Percentiles rank a stretch among this genome's conserved stretches.
These are phyloP conservation scores for Tulasnella sp. DNA, from an alignment of 768 basidiomycete genomes.

Conservation along the genomic window DNA sequence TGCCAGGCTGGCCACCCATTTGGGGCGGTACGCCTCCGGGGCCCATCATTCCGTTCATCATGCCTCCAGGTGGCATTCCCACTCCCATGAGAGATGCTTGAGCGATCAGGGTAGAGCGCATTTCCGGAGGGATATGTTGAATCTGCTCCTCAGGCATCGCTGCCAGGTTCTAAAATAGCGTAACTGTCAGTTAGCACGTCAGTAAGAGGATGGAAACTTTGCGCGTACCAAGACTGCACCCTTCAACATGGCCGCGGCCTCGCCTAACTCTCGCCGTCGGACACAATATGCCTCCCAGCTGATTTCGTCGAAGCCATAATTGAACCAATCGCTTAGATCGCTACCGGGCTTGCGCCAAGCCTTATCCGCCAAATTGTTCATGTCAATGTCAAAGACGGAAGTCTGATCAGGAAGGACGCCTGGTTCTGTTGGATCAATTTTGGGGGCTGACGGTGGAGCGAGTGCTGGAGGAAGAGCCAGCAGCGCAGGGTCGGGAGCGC, in stretches of 20 bases:
- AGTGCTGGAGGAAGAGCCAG: constrained; percentile 58
- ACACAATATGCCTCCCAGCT: constrained; percentile 93
- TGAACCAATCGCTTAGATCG: constrained; percentile 97
- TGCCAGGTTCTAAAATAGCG: constrained; percentile 59
- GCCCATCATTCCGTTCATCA: constrained; percentile 48
- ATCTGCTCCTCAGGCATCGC: constrained; percentile 81
- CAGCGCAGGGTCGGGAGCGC: constrained; percentile 38
- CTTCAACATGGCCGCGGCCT: constrained; percentile 74
- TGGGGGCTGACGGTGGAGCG: constrained; percentile 77
- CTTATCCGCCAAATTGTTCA: constrained; percentile 70
- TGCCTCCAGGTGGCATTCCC: constrained; percentile 50
- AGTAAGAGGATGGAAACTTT: not conserved
- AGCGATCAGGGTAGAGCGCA: constrained; percentile 86
- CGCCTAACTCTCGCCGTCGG: constrained; percentile 74
- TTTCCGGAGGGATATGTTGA: constrained; percentile 61
- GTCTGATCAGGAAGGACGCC: constrained; percentile 70
- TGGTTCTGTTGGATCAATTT: constrained; percentile 62
- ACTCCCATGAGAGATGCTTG: constrained; percentile 37
- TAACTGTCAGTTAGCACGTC: not conserved
- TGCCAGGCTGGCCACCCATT: constrained; percentile 35
- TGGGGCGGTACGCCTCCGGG: constrained; percentile 33
- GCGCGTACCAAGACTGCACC: constrained; percentile 71
- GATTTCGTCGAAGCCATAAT: constrained; percentile 97
- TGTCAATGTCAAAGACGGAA: constrained; percentile 74
- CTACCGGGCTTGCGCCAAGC: constrained; percentile 90